A percentile compares a stretch with the other conserved stretches of the same genome.
Conservation (phyloP, 257 asterid species). For the Penstemon barbatus region DNA sequence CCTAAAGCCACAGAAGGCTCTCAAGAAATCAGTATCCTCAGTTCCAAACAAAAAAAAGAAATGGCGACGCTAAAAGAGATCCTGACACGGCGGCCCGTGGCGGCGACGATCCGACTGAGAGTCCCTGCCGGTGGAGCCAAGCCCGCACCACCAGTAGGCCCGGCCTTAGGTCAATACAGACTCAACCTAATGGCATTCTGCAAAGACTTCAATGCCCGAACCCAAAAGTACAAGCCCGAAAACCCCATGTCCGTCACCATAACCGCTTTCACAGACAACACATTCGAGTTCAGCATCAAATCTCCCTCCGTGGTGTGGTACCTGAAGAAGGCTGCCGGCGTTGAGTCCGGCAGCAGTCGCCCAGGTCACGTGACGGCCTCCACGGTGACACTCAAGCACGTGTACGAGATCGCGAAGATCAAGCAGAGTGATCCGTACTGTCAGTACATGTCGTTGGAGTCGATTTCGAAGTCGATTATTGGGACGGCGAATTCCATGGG, state of each 20-base stretch:
- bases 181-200: constrained; percentile 90
- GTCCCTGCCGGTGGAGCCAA: constrained; percentile 88
- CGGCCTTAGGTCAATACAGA: constrained; percentile 82
- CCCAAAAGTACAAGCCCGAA: constrained; percentile 84
- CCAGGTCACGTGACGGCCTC: constrained; percentile 79
- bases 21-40: too few relatives aligned
- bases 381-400: constrained; percentile 63
- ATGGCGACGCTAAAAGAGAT: constrained; percentile 86
- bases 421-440: constrained; percentile 82
- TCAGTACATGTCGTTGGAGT: constrained; percentile 75
- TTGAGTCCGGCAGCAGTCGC: constrained; percentile 71
- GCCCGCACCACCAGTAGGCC: constrained; percentile 92
- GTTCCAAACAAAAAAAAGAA: too few relatives aligned
- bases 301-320: constrained; percentile 88
- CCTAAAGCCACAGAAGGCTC: too few relatives aligned
- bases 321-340: constrained; percentile 85
- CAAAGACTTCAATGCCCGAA: constrained; percentile 83
- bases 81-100: constrained; percentile 77
- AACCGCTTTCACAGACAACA: constrained; percentile 74
- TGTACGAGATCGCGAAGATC: constrained; percentile 88
- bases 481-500: constrained; percentile 92
- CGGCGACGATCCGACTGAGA: constrained; percentile 86
- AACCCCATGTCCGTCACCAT: constrained; percentile 83
- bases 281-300: constrained; percentile 76
- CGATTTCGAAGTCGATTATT: constrained; percentile 71